Evolutionary conservation across 2,329 filamentous ascomycete species (phyloP), one percentile per base, ranked within the genome.

Genomic region (Thelonectria rubi): DNA sequence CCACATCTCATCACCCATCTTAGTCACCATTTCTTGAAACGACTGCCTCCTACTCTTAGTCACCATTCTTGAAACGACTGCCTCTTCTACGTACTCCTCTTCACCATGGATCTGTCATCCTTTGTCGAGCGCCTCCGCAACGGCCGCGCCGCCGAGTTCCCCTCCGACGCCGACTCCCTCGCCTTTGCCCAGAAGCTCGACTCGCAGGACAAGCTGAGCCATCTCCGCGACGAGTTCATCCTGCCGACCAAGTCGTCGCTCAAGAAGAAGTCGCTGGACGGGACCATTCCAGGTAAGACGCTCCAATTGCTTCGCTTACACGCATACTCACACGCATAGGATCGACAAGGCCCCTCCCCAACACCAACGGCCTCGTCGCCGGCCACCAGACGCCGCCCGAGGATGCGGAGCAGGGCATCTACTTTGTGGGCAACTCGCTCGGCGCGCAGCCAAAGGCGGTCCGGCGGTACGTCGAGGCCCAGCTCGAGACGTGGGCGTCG

Each of bases 381-480:
- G 67, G 66, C 42, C 55, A 63, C 47, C 51, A 69, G 67, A 55
- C 65, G 42, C 39, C 58, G 45, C 32, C 61, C 15, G 72, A 76
- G 1, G 72, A 81, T n/a, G 78, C 69, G 6, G 68, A 76, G 48
- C 70, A 73, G 60, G 75, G 76, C 61, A 89, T 92, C 61, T 97
- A 97, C 76, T 88, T 97, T 65, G 94, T 93, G 67, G 94, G 94
- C 58, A 97, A 97, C 79, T 97, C 93, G 0, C 84, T 97, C 1
- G 93, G 93, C 39, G 85, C 94, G 4, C 93, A 97, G 75, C 93
- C 94, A 46, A 87, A 85, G 64, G 84, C 85, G 14, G 88, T 89
- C 0, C 81, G 85, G 17, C 79, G 83, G 15, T 88, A 92, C 64
- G 79, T 97, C 64, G 81, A 88, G 47, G 84, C 87, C 5, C 93